Base-by-base conservation (phyloP, 352 stramenopile species). In the Pythium chondricola region DNA sequence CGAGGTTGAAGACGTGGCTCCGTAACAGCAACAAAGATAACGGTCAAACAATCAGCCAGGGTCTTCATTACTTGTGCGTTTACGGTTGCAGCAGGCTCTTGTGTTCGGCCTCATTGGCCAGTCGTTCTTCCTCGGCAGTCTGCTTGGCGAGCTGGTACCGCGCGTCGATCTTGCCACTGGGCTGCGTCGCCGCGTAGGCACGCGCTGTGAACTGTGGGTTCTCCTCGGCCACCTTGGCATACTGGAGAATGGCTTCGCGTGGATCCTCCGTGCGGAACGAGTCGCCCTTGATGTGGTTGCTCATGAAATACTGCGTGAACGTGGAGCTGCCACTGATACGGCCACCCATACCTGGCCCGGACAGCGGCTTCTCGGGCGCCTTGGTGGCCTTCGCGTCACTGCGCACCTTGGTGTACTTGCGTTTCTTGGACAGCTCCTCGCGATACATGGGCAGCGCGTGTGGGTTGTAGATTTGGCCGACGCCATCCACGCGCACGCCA, bases 261-360 rank as follows among this genome's bases (percentile, higher is more conserved):
- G 83, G 83, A 26, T 94, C 83, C 70, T 94, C 75, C 43, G 89
- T 80, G 24, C 83, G 79, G 60, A 93, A 90, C 24, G 77, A 88
- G 18, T 64, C 33, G 40, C 47, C 78, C 61, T 88, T 89, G 63
- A 93, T 84, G 35, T 93, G 82, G 54, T 67, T 86, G 52, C 74
- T 87, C 82, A 93, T 93, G 27, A 91, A 93, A 49, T 85, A 90
- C 49, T 93, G 82, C 56, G 82, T 93, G 52, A 93, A 88, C 18
- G 74, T 85, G n/a, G 82, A 83, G 47, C 65, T 83, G 42, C 80
- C 80, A 27, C 77, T 85, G 45, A 89, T 88, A 49, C 78, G 77
- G 24, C 83, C 83, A 39, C 80, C 81, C 67, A 89, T 78, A 14
- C 81, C 80, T 18, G 79, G 78, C 0, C 83, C 80, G 8, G 78